Conservation (phyloP, 108 stramenopile genomes). For the Chaetoceros muelleri region DNA sequence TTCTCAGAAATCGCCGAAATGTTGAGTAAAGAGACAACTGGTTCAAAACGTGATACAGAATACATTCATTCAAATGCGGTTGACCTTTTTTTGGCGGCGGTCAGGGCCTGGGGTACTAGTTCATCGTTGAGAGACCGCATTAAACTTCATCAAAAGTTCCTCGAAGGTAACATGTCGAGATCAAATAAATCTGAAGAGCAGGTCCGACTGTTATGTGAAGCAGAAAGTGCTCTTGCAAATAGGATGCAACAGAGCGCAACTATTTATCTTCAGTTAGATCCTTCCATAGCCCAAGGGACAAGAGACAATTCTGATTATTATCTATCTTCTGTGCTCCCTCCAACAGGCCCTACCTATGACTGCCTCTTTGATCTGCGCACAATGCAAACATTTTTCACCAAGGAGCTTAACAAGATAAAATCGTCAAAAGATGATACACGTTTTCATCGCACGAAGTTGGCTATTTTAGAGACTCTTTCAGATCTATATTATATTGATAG, state of each 20-base stretch:
- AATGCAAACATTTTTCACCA: too few species aligned
- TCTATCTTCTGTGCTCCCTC: too few species aligned
- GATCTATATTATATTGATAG: too few species aligned
- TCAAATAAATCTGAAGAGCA: not conserved
- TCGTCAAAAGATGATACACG: too few species aligned
- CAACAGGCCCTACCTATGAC: too few species aligned
- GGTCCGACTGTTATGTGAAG: not conserved
- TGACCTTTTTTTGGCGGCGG: slow-evolving; percentile 49
- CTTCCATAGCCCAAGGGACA: too few species aligned
- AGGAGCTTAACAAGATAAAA: too few species aligned
- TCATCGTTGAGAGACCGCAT: slow-evolving; percentile 50
- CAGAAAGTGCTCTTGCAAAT: not conserved
- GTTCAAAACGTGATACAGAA: slow-evolving; percentile 2
- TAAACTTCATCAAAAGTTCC: slow-evolving; percentile 14
- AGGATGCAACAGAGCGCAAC: not conserved
- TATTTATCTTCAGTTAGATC: not conserved
- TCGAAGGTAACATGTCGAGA: too few species aligned
- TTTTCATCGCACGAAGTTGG: too few species aligned
- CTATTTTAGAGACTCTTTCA: too few species aligned
- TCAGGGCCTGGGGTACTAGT: slow-evolving; percentile 69
- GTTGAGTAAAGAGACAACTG: not conserved
- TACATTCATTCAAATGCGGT: slow-evolving; percentile 23
- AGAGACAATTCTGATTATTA: too few species aligned
- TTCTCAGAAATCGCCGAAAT: slow-evolving; percentile 32
- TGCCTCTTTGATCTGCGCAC: too few species aligned